Evolutionary conservation across 1,139 yeast species (phyloP), one percentile per base, ranked within the genome.

Genomic region (Taphrina flavorubra): DNA sequence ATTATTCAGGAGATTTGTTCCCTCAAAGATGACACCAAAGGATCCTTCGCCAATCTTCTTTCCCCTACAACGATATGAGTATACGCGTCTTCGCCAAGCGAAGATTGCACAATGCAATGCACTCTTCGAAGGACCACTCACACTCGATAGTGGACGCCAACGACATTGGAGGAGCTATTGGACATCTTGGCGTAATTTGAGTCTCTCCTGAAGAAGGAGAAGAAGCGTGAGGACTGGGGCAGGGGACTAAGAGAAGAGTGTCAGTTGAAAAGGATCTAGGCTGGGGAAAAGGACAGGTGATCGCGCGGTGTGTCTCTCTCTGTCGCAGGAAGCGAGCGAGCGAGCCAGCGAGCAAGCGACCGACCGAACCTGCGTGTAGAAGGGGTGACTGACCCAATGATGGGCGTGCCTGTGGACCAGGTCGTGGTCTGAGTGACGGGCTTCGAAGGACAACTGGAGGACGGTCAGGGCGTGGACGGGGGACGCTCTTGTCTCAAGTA

Each of bases 41-140:
- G 98, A 92, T 20, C 99, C 99, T 79, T 94, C 98, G 51, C 99
- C 99, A 71, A 94, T 94, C 81, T 94, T 94, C 78, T 92, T 92
- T 62, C 97, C 99, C 71, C 67, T 63, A 16, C 2, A 6, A 7
- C 14, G 40, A 18, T 34, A 39, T 49, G 25, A 56, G 60, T 34
- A 25, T 16, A 39, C 14, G 42, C 4, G 31, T 25, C 31, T 25
- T 25, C 2, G 14, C 42, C 14, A 2, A 14, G 11, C 40, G 11
- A 14, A 39, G 42, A 39, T 14, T 14, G 42, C 42, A 39, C 6
- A 11, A 39, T 14, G 42, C 11, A 39, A 39, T 39, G 42, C 42
- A 25, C 31, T 25, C 31, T 25, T 44, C 18, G 47, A 8, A 34
- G 39, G 39, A 11, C 8, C 11, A 39, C 67, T 34, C 47, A 63